Base-by-base conservation (phyloP, 805 yeast species). In the Komagataella pastoris region DNA sequence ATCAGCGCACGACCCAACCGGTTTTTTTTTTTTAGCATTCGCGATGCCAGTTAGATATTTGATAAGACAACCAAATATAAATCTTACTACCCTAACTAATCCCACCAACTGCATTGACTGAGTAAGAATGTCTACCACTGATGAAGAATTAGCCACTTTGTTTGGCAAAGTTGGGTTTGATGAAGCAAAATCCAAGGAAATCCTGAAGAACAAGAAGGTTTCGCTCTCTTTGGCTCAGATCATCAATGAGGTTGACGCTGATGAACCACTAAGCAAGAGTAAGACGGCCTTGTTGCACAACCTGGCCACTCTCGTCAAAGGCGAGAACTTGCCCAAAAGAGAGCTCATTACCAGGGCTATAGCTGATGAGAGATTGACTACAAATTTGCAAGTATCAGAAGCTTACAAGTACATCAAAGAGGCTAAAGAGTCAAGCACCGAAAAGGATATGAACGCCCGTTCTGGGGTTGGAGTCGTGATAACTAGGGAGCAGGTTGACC, bases 401-500 rank as follows among this genome's bases (percentile, higher is more conserved):
- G 96, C 86, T 4, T 76, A 79, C 65, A 80, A 86, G 64, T 93
- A 88, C 61, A 68, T 86, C 47, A 83, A 82, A 57, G 65, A 71
- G 8, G 62, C 71, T 12, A 77, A 76, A 10, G 74, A 65, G 0
- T 58, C 61, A 14, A 74, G 81, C 14, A 71, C 71, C 36, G 63
- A 59, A 7, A 77, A 67, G 8, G 83, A 71, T 43, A 70, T 88
- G 65, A 78, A 87, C 52, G 60, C 61, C n/a, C 77, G 77, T 17
- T 76, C 88, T 3, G 98, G 97, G 60, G 90, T 85, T 23, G 98
- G 98, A 47, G 70, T 85, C 47, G 84, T 73, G 47, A 72, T 90
- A 45, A 75, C 85, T 12, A 80, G 75, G 45, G 85, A 77, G 3
- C 81, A 87, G 51, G 86, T 88, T 49, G 74, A 75, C 54, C 63